phyloP scores from a whole-genome alignment of 2,329 filamentous ascomycete genomes.

The Calonectria pseudoturangicola region DNA sequence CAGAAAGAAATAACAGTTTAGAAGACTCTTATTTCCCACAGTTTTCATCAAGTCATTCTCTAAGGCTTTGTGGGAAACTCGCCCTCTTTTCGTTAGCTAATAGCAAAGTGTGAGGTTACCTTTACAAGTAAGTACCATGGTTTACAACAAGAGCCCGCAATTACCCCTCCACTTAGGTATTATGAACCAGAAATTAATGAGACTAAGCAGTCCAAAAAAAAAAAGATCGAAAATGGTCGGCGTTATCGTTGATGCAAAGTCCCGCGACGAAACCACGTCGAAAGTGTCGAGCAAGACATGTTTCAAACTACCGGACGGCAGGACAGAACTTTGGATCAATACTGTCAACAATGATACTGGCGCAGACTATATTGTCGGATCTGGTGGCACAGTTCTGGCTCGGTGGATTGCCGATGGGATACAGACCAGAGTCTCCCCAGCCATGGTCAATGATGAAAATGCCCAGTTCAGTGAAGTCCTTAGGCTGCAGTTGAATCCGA shows the following conservation, averaged over 20 bases:
- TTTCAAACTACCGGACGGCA: constrained; percentile 2
- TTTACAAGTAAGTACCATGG: too few species aligned
- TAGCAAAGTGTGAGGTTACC: not conserved
- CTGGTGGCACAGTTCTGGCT: not conserved
- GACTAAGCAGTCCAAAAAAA: not conserved
- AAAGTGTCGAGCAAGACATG: not conserved
- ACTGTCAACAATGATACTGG: not conserved
- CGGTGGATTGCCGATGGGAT: not conserved
- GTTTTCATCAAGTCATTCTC: not conserved
- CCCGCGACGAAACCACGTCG: not conserved
- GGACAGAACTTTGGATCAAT: not conserved
- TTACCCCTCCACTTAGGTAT: not conserved
- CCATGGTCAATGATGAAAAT: constrained; percentile 13
- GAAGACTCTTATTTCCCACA: not conserved
- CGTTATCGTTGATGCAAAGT: not conserved
- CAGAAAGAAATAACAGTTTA: not conserved
- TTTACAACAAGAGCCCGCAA: too few species aligned
- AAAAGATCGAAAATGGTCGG: not conserved
- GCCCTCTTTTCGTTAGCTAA: not conserved
- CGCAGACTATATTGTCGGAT: not conserved
- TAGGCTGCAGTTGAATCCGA: not conserved
- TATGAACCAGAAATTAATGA: not conserved
- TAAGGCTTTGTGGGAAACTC: not conserved
- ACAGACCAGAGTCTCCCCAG: constrained; percentile 11
- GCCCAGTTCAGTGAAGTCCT: not conserved